Conservation (phyloP, 1,284 basidiomycete genomes). For the Rhizopogon hawkerae region DNA sequence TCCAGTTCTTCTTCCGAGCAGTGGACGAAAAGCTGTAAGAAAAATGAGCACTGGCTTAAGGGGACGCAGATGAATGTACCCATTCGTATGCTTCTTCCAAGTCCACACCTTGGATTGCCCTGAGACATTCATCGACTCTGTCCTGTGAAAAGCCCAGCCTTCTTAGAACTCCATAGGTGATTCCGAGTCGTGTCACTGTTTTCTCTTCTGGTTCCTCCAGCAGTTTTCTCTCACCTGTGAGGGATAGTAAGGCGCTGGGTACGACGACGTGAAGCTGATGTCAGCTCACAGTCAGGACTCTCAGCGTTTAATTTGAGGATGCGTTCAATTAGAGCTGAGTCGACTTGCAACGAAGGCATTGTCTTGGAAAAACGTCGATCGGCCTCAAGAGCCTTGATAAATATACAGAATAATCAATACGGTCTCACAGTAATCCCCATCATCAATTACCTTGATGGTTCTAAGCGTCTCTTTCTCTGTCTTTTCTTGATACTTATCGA, state of each 20-base stretch:
- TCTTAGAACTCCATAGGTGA: conserved; percentile 78
- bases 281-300: conserved; percentile 31
- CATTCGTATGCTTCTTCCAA: conserved; percentile 90
- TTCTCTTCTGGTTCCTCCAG: conserved; percentile 64
- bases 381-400: conserved; percentile 65
- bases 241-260: background rate
- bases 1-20: conserved; percentile 59
- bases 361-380: conserved; percentile 72
- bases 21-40: conserved; percentile 57
- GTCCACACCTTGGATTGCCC: conserved; percentile 56
- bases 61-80: conserved; percentile 43
- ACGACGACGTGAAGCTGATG: background rate
- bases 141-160: conserved; percentile 75
- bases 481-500: conserved; percentile 82
- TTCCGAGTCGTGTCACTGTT: conserved; percentile 59
- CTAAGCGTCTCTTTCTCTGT: conserved; percentile 83
- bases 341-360: conserved; percentile 59
- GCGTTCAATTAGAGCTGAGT: conserved; percentile 49
- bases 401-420: conserved; percentile 5
- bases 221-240: background rate
- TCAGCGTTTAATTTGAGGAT: conserved; percentile 48
- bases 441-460: conserved; percentile 35
- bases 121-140: conserved; percentile 64
- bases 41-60: conserved; percentile 9
- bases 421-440: background rate